A percentile compares a stretch with the other conserved stretches of the same genome.
Conservation (phyloP, 2,329 filamentous ascomycete genomes). For the Rhinocladiella mackenziei region DNA sequence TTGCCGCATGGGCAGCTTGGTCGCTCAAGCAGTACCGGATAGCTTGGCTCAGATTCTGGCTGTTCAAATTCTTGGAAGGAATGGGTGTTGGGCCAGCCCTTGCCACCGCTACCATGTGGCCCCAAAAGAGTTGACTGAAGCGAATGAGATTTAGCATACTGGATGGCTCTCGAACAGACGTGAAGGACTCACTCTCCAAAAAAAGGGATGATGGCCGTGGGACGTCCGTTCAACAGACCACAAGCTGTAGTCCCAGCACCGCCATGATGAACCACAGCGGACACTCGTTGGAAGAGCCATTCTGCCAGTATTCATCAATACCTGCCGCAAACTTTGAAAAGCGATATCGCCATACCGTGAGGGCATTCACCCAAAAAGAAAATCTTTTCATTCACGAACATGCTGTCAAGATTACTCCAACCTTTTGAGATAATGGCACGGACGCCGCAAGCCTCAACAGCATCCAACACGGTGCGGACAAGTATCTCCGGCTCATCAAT, state of each 20-base stretch:
- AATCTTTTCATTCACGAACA: too few relatives aligned
- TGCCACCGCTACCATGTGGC: slow-evolving; percentile 48
- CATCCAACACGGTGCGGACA: slow-evolving; percentile 47
- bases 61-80: slow-evolving; percentile 44
- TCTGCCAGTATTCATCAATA: slow-evolving; percentile 39
- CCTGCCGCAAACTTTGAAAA: too few relatives aligned
- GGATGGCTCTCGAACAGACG: too few relatives aligned
- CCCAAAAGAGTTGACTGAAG: slow-evolving; percentile 57
- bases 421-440: slow-evolving; percentile 54
- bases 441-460: slow-evolving; percentile 45
- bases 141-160: too few relatives aligned
- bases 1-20: too few relatives aligned
- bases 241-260: slow-evolving; percentile 53
- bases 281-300: slow-evolving; percentile 56
- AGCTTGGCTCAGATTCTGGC: slow-evolving; percentile 43
- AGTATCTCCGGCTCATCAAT: slow-evolving; percentile 48
- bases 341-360: too few relatives aligned
- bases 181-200: too few relatives aligned
- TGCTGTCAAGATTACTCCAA: slow-evolving; percentile 48
- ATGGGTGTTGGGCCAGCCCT: slow-evolving; percentile 50
- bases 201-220: slow-evolving; percentile 55
- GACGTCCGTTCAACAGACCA: slow-evolving; percentile 49
- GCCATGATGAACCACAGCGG: slow-evolving; percentile 56
- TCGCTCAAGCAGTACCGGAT: slow-evolving; percentile 45
- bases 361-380: too few relatives aligned